A percentile compares a stretch with the other conserved stretches of the same genome.
Evolutionary conservation across 2,329 filamentous ascomycete species (phyloP).

Genomic region (Scedosporium apiospermum): DNA sequence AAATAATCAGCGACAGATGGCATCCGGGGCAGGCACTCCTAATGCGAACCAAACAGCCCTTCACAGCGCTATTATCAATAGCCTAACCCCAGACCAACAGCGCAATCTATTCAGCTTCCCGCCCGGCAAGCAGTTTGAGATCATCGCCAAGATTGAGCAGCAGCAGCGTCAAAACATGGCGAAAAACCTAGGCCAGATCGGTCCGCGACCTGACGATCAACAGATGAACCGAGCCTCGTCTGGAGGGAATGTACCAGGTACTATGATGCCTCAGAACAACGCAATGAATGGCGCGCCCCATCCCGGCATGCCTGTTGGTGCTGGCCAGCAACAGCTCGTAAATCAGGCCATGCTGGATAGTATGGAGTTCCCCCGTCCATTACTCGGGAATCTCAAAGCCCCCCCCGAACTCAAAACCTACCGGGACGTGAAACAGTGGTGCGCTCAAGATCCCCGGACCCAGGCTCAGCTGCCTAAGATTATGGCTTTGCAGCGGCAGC

Average conservation of each 20-base stretch:
- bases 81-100: conserved; percentile 37
- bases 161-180: conserved; percentile 7
- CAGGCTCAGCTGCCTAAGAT: conserved; percentile 22
- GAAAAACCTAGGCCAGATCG: conserved; percentile 9
- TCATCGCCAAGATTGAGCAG: conserved; percentile 19
- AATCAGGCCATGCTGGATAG: conserved; percentile 29
- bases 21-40: conserved; percentile 21
- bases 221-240: conserved; percentile 1
- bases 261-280: neutral
- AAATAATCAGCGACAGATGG: conserved; percentile 31
- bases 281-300: neutral
- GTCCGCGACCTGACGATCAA: neutral
- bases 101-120: conserved; percentile 32
- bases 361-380: conserved; percentile 33
- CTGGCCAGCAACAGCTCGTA: conserved; percentile 21
- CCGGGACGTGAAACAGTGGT: conserved; percentile 34
- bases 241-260: neutral
- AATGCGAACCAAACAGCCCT: conserved; percentile 29
- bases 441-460: conserved; percentile 25
- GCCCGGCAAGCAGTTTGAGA: conserved; percentile 40
- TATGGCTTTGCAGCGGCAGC: conserved; percentile 24
- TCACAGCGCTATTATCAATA: conserved; percentile 27
- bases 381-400: conserved; percentile 23
- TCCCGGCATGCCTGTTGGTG: conserved; percentile 2
- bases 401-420: conserved; percentile 38